phyloP scores from a whole-genome alignment of 2,329 filamentous ascomycete species.

The Apiospora phragmitis region DNA sequence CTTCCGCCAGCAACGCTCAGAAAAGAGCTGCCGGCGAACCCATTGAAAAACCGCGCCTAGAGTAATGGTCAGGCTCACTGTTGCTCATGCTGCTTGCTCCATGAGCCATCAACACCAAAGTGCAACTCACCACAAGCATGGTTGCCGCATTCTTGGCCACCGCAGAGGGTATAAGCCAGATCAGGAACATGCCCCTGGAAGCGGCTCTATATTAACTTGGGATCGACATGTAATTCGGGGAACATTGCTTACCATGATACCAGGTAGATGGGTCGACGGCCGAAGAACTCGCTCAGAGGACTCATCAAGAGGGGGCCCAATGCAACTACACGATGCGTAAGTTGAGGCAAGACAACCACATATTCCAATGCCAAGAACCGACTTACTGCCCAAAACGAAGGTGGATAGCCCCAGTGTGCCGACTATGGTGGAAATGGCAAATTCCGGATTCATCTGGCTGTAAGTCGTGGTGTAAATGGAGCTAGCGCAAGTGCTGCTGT shows the following conservation, averaged over 20 bases:
- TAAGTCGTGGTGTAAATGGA: constrained; percentile 92
- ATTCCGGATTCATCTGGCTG: constrained; percentile 71
- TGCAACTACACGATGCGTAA: constrained; percentile 36
- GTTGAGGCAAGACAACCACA: not conserved
- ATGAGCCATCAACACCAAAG: not conserved
- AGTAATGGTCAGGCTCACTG: constrained; percentile 4
- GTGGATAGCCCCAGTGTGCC: constrained; percentile 79
- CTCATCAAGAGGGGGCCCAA: constrained; percentile 63
- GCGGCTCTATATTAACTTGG: not conserved
- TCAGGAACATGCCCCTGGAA: constrained; percentile 60
- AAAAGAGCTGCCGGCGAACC: constrained; percentile 69
- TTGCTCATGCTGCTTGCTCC: not conserved
- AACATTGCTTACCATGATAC: constrained; percentile 54
- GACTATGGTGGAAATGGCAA: constrained; percentile 68
- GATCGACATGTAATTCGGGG: not conserved
- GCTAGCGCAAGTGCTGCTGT: constrained; percentile 71
- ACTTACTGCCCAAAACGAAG: constrained; percentile 75
- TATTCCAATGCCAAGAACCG: constrained; percentile 27
- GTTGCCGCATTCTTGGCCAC: constrained; percentile 81
- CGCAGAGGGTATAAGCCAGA: constrained; percentile 81
- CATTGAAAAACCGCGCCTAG: constrained; percentile 71
- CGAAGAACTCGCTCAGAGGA: constrained; percentile 76
- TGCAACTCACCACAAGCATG: constrained; percentile 58
- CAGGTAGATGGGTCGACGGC: constrained; percentile 79
- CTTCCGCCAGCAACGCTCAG: constrained; percentile 79